Evolutionary conservation across 2,329 filamentous ascomycete genomes (phyloP), one percentile per base, ranked within the genome.

Genomic region (Pyricularia sp.): DNA sequence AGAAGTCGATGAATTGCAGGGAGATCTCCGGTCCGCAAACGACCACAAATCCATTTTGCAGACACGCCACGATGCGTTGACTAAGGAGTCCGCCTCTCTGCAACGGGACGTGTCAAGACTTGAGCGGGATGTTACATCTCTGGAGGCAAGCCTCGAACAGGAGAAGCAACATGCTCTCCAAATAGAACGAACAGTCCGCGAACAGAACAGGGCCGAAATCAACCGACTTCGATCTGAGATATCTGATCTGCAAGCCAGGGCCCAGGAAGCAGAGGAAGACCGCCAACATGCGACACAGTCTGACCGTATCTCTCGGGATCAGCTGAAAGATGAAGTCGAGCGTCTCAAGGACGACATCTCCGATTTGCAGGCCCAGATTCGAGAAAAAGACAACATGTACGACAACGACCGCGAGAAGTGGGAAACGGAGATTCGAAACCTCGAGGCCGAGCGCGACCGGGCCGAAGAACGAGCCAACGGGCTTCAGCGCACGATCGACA

Each of bases 361-460:
- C 64, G 79, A 81, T 64, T 77, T 89, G 4, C 84, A 87, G 66
- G 82, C 85, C 24, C 83, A 88, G 68, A 80, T 89, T 35, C 83
- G 85, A 68, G 85, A 89, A 69, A 89, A 87, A 68, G 86, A 90
- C 69, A 87, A 86, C 62, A 79, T 88, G 49, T 87, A 88, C 75
- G 86, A 87, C 66, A 84, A 88, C 65, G 87, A 90, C 70, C 84
- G 83, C 72, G 88, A 91, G 68, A 85, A 86, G 70, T 91, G 88
- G 88, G 86, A 89, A 64, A 83, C 82, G 8, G 84, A 88, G 70
- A 86, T 81, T 70, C 83, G 84, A 40, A 82, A 81, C 55, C 76
- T 92, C 1, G 83, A 89, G 70, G 80, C 85, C 1, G 86, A 90
- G 69, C 84, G 84, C 64, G 81, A 86, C 62, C 82, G 83, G 65